phyloP scores from a whole-genome alignment of 2,329 filamentous ascomycete genomes.

The Cladophialophora immunda region DNA sequence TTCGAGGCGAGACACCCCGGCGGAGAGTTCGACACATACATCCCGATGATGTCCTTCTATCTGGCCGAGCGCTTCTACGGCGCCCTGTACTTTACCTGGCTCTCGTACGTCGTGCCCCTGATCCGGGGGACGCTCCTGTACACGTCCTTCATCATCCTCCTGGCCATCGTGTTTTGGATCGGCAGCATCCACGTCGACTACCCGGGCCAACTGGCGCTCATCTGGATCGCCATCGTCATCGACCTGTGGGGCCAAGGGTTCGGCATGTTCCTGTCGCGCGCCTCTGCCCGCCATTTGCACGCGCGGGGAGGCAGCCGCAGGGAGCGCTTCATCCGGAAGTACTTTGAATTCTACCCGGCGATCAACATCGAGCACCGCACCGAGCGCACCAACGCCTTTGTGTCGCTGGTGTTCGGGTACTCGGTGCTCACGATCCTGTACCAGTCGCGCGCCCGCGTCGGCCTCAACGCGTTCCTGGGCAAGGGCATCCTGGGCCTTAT shows the following conservation, averaged over 20 bases:
- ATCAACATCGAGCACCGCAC: constrained; percentile 24
- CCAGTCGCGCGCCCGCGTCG: constrained; percentile 12
- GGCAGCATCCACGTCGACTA: constrained; percentile 18
- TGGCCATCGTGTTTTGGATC: constrained; percentile 15
- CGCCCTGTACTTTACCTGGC: constrained; percentile 16
- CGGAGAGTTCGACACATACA: constrained; percentile 10
- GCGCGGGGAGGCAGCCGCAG: not conserved
- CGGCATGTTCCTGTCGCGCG: constrained; percentile 23
- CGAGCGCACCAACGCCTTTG: constrained; percentile 22
- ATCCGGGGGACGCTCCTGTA: constrained; percentile 18
- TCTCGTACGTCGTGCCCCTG: constrained; percentile 18
- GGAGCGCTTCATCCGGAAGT: constrained; percentile 15
- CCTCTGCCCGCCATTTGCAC: not conserved
- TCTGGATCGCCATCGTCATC: constrained; percentile 21
- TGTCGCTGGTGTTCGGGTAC: constrained; percentile 20
- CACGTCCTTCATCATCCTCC: constrained; percentile 18
- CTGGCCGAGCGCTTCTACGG: constrained; percentile 18
- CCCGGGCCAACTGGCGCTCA: constrained; percentile 13
- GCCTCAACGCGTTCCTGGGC: constrained; percentile 18
- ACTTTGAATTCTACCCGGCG: constrained; percentile 22
- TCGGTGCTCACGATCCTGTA: constrained; percentile 17
- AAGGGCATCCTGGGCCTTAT: constrained; percentile 19
- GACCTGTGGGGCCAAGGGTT: constrained; percentile 20
- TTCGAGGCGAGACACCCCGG: constrained; percentile 15
- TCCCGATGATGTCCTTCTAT: constrained; percentile 21